Evolutionary conservation across 148 eudicot genomes (phyloP).

Genomic region (Beta vulgaris): DNA sequence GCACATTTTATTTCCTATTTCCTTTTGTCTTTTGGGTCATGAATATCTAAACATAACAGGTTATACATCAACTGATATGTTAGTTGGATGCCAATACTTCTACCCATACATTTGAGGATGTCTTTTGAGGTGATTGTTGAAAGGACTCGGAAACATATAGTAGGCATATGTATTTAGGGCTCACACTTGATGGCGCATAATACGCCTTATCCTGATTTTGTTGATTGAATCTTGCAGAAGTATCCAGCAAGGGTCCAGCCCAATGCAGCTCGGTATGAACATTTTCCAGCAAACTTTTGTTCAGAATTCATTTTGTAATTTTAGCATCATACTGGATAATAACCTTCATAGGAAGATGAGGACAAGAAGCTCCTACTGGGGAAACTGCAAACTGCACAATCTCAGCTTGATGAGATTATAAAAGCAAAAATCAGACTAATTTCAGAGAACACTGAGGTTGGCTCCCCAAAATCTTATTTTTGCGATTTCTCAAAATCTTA

Average conservation of each 20-base stretch:
- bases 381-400: conserved; percentile 51
- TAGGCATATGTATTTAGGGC: neutral
- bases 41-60: neutral
- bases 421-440: conserved; percentile 39
- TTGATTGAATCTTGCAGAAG: conserved; percentile 30
- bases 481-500: neutral
- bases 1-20: neutral
- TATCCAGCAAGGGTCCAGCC: conserved; percentile 12
- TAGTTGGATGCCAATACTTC: neutral
- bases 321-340: conserved; percentile 1
- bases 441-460: conserved; percentile 59
- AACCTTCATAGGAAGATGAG: conserved; percentile 27
- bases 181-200: neutral
- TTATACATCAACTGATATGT: neutral
- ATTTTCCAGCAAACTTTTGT: neutral
- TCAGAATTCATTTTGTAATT: neutral
- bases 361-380: conserved; percentile 27
- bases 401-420: conserved; percentile 48
- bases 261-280: conserved; percentile 28
- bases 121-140: neutral
- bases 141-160: neutral
- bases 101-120: neutral
- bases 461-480: neutral
- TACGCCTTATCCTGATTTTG: neutral
- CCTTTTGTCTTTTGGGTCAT: neutral